These are phyloP conservation scores for Cercophora scortea DNA, from an alignment of 495 filamentous ascomycete genomes.

Conservation along the genomic window DNA sequence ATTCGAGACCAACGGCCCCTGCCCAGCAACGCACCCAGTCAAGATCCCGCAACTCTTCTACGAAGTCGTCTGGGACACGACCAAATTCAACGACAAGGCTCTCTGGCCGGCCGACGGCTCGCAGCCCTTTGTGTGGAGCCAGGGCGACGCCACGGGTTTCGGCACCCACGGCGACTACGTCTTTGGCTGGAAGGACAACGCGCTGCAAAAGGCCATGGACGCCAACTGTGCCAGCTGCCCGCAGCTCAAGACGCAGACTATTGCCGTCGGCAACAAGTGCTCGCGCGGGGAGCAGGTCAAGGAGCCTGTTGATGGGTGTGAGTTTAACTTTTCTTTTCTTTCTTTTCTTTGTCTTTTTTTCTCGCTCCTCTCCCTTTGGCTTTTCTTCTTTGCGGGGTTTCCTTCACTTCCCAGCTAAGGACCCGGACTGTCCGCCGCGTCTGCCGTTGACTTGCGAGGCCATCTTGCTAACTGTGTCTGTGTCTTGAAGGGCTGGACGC, in stretches of 20 bases:
- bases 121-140: constrained; percentile 37
- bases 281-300: constrained; percentile 14
- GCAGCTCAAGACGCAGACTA: constrained; percentile 26
- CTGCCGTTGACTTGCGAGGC: too few species aligned
- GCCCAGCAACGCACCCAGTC: constrained; percentile 22
- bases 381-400: not conserved
- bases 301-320: constrained; percentile 34
- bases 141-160: constrained; percentile 31
- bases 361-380: too few species aligned
- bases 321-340: constrained; percentile 15
- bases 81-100: constrained; percentile 26
- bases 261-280: constrained; percentile 28
- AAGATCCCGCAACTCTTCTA: constrained; percentile 29
- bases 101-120: constrained; percentile 34
- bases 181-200: constrained; percentile 32
- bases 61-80: constrained; percentile 37
- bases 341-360: not conserved
- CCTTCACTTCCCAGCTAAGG: too few species aligned
- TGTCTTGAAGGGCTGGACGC: not conserved
- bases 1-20: constrained; percentile 22
- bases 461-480: too few species aligned
- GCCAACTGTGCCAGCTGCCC: constrained; percentile 29
- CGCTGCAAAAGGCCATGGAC: constrained; percentile 32
- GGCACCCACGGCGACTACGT: constrained; percentile 35
- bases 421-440: too few species aligned